A percentile compares a stretch with the other conserved stretches of the same genome.
phyloP scores from a whole-genome alignment of 225 moss, liverwort and hornwort genomes.

The Ulota crispa region DNA sequence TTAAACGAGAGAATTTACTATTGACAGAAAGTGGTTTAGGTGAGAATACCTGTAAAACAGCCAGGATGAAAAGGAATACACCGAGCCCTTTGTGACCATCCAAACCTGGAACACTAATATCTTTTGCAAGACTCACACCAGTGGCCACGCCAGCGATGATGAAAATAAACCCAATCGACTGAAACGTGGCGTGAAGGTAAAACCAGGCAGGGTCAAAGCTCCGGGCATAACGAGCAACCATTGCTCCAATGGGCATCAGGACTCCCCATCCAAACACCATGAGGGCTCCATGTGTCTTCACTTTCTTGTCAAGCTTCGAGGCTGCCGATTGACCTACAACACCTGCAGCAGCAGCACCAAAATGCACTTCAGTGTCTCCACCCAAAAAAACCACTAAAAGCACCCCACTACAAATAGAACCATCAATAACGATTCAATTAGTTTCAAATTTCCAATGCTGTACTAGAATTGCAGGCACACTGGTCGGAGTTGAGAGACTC shows the following conservation, averaged over 20 bases:
- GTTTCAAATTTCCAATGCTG: not conserved
- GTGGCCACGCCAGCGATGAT: constrained; percentile 54
- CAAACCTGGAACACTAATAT: constrained; percentile 19
- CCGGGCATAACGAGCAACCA: constrained; percentile 75
- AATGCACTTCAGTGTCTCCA: not conserved
- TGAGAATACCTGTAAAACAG: constrained; percentile 57
- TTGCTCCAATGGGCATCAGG: constrained; percentile 68
- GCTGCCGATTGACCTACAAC: constrained; percentile 27
- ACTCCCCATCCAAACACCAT: constrained; percentile 83
- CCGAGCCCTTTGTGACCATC: constrained; percentile 52
- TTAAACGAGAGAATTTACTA: not conserved
- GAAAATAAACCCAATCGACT: constrained; percentile 56
- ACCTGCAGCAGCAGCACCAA: constrained; percentile 26
- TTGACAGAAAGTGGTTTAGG: not conserved
- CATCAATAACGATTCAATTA: not conserved
- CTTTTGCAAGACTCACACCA: constrained; percentile 42
- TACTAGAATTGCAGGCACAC: not conserved
- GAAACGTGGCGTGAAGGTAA: constrained; percentile 61
- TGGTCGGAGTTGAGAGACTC: not conserved
- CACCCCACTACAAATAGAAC: not conserved
- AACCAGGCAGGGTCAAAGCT: constrained; percentile 80
- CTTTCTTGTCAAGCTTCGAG: constrained; percentile 22
- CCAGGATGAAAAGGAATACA: constrained; percentile 53
- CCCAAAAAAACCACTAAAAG: not conserved
- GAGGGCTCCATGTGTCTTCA: constrained; percentile 62